Conservation (phyloP, 305 asterid genomes). For the Fraxinus dipetala region DNA sequence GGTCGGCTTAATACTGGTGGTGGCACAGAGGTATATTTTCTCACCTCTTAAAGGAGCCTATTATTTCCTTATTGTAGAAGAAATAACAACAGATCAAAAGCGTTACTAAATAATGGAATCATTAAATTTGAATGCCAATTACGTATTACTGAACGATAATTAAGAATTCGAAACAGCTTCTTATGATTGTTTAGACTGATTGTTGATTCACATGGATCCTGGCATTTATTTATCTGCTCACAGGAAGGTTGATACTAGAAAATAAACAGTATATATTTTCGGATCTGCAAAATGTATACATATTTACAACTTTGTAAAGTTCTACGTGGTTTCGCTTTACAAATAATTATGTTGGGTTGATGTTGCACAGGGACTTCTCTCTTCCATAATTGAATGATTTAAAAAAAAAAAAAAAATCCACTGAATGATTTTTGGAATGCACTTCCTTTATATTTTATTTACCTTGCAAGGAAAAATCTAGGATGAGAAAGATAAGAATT, state of each 20-base stretch:
- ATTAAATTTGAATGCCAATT: not conserved
- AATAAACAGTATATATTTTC: not conserved
- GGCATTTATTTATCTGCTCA: not conserved
- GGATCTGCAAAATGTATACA: not conserved
- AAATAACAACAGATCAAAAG: not conserved
- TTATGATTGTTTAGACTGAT: not conserved
- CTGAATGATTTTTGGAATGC: not conserved
- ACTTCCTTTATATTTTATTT: not conserved
- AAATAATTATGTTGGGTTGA: not conserved
- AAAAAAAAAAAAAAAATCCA: no score
- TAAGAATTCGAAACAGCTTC: not conserved
- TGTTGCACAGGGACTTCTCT: not conserved
- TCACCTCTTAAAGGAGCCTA: slow-evolving; percentile 7
- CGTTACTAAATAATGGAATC: not conserved
- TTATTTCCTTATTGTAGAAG: not conserved
- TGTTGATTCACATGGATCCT: not conserved
- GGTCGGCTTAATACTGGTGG: slow-evolving; percentile 97
- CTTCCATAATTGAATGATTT: not conserved
- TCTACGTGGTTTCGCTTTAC: not conserved
- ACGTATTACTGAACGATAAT: not conserved
- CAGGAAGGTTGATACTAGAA: not conserved
- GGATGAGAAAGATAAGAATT: not conserved
- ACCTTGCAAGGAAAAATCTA: not conserved
- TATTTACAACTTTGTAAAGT: not conserved
- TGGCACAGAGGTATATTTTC: slow-evolving; percentile 77